phyloP scores from a whole-genome alignment of 2,329 filamentous ascomycete species.

The Alternaria gansuensis region DNA sequence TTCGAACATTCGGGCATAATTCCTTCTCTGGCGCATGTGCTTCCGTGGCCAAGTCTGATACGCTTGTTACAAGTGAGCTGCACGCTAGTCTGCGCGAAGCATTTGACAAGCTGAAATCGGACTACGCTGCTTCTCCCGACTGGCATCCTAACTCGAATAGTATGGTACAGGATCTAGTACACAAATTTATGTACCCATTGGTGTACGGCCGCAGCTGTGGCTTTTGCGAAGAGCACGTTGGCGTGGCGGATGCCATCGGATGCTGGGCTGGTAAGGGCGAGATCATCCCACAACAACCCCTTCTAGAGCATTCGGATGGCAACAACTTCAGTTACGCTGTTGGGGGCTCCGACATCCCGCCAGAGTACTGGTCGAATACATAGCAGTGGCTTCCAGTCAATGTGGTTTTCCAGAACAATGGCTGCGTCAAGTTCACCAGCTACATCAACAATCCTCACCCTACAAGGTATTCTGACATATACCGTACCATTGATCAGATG shows the following conservation, averaged over 20 bases:
- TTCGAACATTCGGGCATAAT: constrained; percentile 55
- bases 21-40: constrained; percentile 55
- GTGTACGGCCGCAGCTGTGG: constrained; percentile 61
- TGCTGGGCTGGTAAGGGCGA: constrained; percentile 46
- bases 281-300: constrained; percentile 19
- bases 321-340: constrained; percentile 11
- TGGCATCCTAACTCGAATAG: constrained; percentile 68
- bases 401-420: constrained; percentile 54
- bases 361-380: constrained; percentile 31
- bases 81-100: constrained; percentile 55
- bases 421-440: constrained; percentile 54
- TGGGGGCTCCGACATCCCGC: constrained; percentile 16
- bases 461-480: constrained; percentile 29
- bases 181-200: constrained; percentile 71
- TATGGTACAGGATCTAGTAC: constrained; percentile 68
- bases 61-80: constrained; percentile 53
- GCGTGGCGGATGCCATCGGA: constrained; percentile 40
- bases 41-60: constrained; percentile 65
- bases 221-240: constrained; percentile 45
- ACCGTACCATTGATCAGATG: constrained; percentile 32
- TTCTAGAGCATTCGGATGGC: not conserved
- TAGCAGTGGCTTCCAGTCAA: constrained; percentile 63
- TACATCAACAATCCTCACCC: constrained; percentile 67
- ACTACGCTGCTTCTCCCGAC: constrained; percentile 52
- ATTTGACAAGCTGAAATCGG: constrained; percentile 61